Percentiles rank a stretch among this genome's conserved stretches.
Conservation (phyloP, 345 rosid genomes). For the Heritiera littoralis region DNA sequence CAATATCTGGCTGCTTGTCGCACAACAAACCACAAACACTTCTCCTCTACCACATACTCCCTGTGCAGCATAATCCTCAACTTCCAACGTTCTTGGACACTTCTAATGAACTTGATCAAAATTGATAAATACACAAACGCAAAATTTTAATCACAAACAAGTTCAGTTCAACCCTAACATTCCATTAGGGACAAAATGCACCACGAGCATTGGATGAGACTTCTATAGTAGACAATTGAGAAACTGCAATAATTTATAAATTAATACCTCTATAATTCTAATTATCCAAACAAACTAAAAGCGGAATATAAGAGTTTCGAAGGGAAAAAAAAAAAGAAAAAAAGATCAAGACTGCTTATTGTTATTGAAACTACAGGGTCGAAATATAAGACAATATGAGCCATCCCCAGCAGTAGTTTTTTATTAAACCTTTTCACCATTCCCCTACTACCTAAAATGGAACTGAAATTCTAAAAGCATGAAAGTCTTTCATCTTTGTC, state of each 20-base stretch:
- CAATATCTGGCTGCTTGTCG: neutral
- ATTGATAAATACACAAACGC: neutral
- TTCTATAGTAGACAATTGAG: neutral
- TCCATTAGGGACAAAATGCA: neutral
- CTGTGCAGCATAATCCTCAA: neutral
- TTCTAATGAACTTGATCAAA: neutral
- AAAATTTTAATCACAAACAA: neutral
- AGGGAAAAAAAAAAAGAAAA: conserved; percentile 3
- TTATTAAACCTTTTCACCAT: neutral
- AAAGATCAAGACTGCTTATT: neutral
- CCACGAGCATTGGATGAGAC: neutral
- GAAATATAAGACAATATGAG: neutral
- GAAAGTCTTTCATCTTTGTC: conserved; percentile 51
- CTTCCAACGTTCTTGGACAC: neutral
- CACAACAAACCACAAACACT: too few relatives aligned
- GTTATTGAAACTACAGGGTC: neutral
- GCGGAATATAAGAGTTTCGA: neutral
- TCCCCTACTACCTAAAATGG: neutral
- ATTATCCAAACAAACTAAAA: neutral
- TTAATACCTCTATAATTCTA: neutral
- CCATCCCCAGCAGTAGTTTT: neutral
- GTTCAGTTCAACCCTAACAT: neutral
- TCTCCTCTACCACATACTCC: neutral
- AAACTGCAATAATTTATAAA: neutral
- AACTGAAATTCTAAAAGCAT: conserved; percentile 22